Percentiles rank a stretch among this genome's conserved stretches.
These are phyloP conservation scores for Colletotrichum gloeosporioides DNA, from an alignment of 2,329 filamentous ascomycete species.

Conservation along the genomic window DNA sequence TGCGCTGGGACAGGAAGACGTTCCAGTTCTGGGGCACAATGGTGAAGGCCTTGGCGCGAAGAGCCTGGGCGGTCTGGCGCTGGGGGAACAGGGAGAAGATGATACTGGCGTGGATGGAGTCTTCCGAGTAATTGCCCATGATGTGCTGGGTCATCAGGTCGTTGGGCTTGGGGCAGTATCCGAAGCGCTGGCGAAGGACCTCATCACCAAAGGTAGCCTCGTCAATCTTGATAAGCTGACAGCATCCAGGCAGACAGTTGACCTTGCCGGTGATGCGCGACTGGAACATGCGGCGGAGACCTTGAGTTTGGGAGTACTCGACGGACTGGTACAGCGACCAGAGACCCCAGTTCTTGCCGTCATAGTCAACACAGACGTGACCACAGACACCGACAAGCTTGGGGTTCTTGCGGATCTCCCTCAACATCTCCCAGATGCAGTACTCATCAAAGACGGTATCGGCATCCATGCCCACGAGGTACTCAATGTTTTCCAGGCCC, in stretches of 20 bases:
- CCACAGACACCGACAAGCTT: constrained; percentile 53
- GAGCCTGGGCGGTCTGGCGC: constrained; percentile 50
- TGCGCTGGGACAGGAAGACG: constrained; percentile 54
- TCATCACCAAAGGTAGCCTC: constrained; percentile 53
- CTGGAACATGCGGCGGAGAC: constrained; percentile 53
- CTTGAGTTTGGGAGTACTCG: constrained; percentile 53
- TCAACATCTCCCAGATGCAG: constrained; percentile 50
- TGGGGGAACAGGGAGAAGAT: constrained; percentile 51
- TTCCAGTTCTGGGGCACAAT: constrained; percentile 49
- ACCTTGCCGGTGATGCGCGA: constrained; percentile 54
- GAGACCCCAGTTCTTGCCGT: constrained; percentile 41
- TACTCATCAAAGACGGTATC: constrained; percentile 51
- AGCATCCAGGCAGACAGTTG: constrained; percentile 54
- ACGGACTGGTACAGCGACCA: constrained; percentile 54
- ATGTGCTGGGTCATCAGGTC: constrained; percentile 54
- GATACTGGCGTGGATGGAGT: constrained; percentile 54
- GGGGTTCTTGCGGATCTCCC: constrained; percentile 46
- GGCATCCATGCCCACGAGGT: constrained; percentile 52
- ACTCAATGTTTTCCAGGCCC: constrained; percentile 44
- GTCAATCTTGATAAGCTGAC: constrained; percentile 54
- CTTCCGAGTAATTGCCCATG: constrained; percentile 54
- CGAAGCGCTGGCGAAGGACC: constrained; percentile 50
- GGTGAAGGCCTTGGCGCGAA: constrained; percentile 51
- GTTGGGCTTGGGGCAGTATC: constrained; percentile 53
- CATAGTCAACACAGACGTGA: constrained; percentile 53